Evolutionary conservation across 306 rosid genomes (phyloP).

Genomic region (Cotoneaster glaucophyllus): DNA sequence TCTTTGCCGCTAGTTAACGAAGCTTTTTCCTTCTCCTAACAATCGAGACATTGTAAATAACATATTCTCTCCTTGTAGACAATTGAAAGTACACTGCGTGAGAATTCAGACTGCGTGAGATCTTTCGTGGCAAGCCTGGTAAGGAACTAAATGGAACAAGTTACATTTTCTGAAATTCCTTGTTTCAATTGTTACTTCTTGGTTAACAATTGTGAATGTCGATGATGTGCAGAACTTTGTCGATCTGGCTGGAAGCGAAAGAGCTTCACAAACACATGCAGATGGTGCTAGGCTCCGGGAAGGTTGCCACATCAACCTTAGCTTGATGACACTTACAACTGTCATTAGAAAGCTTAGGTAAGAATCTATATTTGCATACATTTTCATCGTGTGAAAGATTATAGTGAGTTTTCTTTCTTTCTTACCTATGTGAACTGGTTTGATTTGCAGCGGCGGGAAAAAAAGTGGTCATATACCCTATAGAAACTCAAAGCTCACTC

Average conservation of each 20-base stretch:
- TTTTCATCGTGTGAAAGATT: background rate
- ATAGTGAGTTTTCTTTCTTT: background rate
- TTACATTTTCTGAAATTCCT: background rate
- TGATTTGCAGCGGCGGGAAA: constrained; percentile 71
- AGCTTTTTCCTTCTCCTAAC: background rate
- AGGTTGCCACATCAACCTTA: constrained; percentile 98
- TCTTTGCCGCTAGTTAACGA: constrained; percentile 6
- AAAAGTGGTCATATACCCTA: constrained; percentile 94
- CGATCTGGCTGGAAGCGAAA: constrained; percentile 98
- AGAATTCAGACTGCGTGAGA: constrained; percentile 75
- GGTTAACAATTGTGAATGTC: background rate
- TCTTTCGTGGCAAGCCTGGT: constrained; percentile 97
- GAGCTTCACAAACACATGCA: constrained; percentile 94
- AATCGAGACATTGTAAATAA: background rate
- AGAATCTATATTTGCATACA: constrained; percentile 17
- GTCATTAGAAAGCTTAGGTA: constrained; percentile 98
- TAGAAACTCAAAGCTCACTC: constrained; percentile 96
- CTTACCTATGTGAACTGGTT: constrained; percentile 1
- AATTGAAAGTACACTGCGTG: constrained; percentile 84
- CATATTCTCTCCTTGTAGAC: constrained; percentile 45
- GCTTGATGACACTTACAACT: constrained; percentile 99
- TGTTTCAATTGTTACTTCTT: background rate
- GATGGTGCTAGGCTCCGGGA: constrained; percentile 98
- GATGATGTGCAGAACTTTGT: constrained; percentile 73
- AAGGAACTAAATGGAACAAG: constrained; percentile 11